These are phyloP conservation scores for Haplosporangium sp. DNA, from an alignment of 371 early-diverging fungal species.

Conservation along the genomic window DNA sequence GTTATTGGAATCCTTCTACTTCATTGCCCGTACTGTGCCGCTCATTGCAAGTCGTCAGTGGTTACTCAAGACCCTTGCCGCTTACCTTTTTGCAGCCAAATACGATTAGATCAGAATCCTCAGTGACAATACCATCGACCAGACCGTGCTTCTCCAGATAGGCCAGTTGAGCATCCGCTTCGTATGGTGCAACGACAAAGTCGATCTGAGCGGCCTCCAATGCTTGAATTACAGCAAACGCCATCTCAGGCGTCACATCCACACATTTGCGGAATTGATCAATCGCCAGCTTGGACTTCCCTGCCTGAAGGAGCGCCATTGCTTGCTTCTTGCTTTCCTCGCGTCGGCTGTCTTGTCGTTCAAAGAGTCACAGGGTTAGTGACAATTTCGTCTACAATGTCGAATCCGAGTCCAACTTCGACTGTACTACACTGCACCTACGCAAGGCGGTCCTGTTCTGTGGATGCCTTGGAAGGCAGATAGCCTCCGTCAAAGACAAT, in stretches of 20 bases:
- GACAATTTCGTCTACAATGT: slow-evolving; percentile 15
- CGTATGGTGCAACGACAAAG: slow-evolving; percentile 97
- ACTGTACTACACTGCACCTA: not conserved
- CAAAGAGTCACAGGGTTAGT: not conserved
- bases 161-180: slow-evolving; percentile 98
- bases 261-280: slow-evolving; percentile 80
- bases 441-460: slow-evolving; percentile 74
- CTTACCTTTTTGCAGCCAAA: slow-evolving; percentile 89
- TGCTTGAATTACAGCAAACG: slow-evolving; percentile 76
- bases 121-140: slow-evolving; percentile 90
- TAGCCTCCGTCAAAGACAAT: slow-evolving; percentile 98
- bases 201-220: slow-evolving; percentile 74
- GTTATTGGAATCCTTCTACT: too few species aligned
- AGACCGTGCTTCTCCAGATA: slow-evolving; percentile 80
- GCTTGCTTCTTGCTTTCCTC: slow-evolving; percentile 66
- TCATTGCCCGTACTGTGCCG: not conserved
- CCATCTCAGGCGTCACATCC: slow-evolving; percentile 85
- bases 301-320: slow-evolving; percentile 58
- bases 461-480: slow-evolving; percentile 86
- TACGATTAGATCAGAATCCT: slow-evolving; percentile 97
- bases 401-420: not conserved
- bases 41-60: too few species aligned
- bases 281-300: slow-evolving; percentile 69
- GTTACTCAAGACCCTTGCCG: too few species aligned
- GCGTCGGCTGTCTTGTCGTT: slow-evolving; percentile 57